Evolutionary conservation across 495 filamentous ascomycete genomes (phyloP).

Genomic region (Podospora anserina): DNA sequence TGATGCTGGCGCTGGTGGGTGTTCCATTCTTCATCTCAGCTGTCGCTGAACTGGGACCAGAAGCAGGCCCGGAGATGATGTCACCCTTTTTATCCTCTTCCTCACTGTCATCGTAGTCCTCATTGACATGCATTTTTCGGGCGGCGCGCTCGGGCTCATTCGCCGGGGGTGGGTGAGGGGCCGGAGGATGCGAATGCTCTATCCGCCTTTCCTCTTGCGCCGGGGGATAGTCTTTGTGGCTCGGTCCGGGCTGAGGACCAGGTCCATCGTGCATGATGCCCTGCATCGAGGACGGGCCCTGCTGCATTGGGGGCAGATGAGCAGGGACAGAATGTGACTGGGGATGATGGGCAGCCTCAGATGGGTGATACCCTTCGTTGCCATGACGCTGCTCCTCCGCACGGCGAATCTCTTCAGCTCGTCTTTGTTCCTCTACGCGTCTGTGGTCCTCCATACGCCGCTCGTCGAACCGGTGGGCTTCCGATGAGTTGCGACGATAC

Average conservation of each 20-base stretch:
- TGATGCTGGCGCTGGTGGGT: constrained; percentile 42
- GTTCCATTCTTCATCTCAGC: constrained; percentile 49
- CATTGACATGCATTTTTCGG: constrained; percentile 94
- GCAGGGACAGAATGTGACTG: constrained; percentile 64
- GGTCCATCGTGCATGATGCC: constrained; percentile 53
- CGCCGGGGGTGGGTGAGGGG: constrained; percentile 45
- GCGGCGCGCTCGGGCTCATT: constrained; percentile 75
- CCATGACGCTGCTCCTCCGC: constrained; percentile 61
- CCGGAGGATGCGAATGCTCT: constrained; percentile 48
- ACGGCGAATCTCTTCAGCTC: constrained; percentile 46
- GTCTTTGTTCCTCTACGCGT: constrained; percentile 50
- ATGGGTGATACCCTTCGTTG: constrained; percentile 80
- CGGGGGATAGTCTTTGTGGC: constrained; percentile 58
- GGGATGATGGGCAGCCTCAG: constrained; percentile 85
- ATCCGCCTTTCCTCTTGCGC: constrained; percentile 47
- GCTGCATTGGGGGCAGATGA: constrained; percentile 65
- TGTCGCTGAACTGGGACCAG: constrained; percentile 28
- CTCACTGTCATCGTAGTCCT: constrained; percentile 89
- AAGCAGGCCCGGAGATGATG: constrained; percentile 32
- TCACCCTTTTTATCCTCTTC: constrained; percentile 73
- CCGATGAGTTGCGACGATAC: constrained; percentile 73
- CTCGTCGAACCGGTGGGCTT: constrained; percentile 60
- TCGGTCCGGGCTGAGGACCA: constrained; percentile 49
- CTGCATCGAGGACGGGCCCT: constrained; percentile 56
- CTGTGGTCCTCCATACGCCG: constrained; percentile 43